Evolutionary conservation across 2,329 filamentous ascomycete genomes (phyloP).

Genomic region (Alternaria hordeiaustralica): DNA sequence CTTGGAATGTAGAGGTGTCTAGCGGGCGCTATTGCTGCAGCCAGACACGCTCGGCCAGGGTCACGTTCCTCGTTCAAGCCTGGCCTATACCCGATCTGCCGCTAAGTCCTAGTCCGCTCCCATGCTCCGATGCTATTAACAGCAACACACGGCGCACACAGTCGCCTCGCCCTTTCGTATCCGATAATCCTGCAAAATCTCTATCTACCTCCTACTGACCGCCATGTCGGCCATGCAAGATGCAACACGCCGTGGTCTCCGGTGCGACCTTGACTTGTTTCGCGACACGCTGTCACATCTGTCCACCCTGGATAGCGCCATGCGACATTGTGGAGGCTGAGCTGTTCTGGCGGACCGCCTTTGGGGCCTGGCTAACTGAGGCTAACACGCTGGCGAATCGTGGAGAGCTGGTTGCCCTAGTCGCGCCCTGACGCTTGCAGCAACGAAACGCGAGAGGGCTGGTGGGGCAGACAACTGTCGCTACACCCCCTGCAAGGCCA

Average conservation of each 20-base stretch:
- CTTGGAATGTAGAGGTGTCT: conserved; percentile 1
- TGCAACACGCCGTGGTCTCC: background rate
- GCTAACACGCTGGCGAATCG: conserved; percentile 5
- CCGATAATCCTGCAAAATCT: conserved; percentile 1
- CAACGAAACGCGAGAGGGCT: conserved; percentile 3
- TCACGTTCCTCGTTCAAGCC: conserved; percentile 11
- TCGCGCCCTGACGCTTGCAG: background rate
- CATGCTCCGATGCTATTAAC: conserved; percentile 11
- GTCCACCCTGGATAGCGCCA: background rate
- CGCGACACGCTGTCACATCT: conserved; percentile 5
- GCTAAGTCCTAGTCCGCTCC: conserved; percentile 6
- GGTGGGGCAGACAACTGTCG: conserved; percentile 10
- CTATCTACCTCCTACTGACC: background rate
- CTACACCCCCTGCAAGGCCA: background rate
- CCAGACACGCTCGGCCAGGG: conserved; percentile 2
- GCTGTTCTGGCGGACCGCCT: conserved; percentile 11
- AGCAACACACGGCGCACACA: background rate
- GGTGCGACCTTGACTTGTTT: background rate
- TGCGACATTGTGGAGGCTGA: conserved; percentile 12
- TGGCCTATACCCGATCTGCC: conserved; percentile 11
- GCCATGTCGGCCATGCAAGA: background rate
- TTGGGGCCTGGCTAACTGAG: conserved; percentile 4
- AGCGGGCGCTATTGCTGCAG: conserved; percentile 11
- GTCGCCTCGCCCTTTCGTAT: conserved; percentile 2
- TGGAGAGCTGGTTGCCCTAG: background rate